Evolutionary conservation across 1,284 basidiomycete species (phyloP).

Genomic region (Malassezia globosa): DNA sequence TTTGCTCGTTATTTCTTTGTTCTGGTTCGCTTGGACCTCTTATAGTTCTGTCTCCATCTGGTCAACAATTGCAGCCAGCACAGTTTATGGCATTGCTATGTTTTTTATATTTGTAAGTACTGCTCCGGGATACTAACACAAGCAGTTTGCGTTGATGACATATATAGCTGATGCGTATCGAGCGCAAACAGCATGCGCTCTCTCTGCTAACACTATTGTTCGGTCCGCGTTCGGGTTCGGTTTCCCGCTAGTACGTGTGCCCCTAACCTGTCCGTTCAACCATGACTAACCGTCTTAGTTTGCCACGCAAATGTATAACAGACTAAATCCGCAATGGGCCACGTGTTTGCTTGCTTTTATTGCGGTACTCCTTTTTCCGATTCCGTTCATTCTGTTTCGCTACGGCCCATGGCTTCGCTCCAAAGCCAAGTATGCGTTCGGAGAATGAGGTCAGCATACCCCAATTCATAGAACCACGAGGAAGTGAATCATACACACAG

Average conservation of each 20-base stretch:
- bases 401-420: slow-evolving; percentile 43
- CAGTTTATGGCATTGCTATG: slow-evolving; percentile 48
- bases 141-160: slow-evolving; percentile 41
- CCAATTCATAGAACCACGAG: too few relatives aligned
- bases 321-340: slow-evolving; percentile 62
- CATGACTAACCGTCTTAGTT: slow-evolving; percentile 34
- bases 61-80: slow-evolving; percentile 51
- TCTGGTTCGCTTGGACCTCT: slow-evolving; percentile 45
- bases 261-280: background rate
- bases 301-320: slow-evolving; percentile 51
- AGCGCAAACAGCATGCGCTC: slow-evolving; percentile 51
- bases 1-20: slow-evolving; percentile 47
- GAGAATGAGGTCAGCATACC: too few relatives aligned
- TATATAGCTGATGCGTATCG: slow-evolving; percentile 53
- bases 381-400: slow-evolving; percentile 53
- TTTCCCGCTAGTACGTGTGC: slow-evolving; percentile 43
- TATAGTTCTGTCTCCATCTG: slow-evolving; percentile 46
- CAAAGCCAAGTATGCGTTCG: slow-evolving; percentile 10
- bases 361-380: slow-evolving; percentile 58
- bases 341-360: slow-evolving; percentile 63
- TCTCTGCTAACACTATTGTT: slow-evolving; percentile 60
- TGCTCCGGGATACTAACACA: background rate
- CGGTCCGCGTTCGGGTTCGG: slow-evolving; percentile 57
- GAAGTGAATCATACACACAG: too few relatives aligned
- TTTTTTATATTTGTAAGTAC: slow-evolving; percentile 54